Evolutionary conservation across 129 eudicot genomes (phyloP).

Genomic region (Logfia minima): DNA sequence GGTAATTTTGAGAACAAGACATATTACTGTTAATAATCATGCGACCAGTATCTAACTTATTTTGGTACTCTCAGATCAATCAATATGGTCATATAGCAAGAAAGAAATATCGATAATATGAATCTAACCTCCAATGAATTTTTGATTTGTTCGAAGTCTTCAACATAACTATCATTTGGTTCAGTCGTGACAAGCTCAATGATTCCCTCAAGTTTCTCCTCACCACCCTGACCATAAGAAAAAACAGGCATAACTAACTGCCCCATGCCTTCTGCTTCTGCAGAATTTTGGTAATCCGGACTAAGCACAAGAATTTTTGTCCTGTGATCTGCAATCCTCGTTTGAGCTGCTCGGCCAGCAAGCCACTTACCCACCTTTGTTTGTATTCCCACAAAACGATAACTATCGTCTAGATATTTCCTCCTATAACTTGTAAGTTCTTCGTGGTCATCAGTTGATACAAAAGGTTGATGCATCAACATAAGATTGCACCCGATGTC

Average conservation of each 20-base stretch:
- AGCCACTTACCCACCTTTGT: constrained; percentile 7
- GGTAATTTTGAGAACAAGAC: not conserved
- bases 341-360: constrained; percentile 16
- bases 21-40: too few relatives aligned
- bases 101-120: too few relatives aligned
- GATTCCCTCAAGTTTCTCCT: constrained; percentile 1
- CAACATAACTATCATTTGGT: constrained; percentile 4
- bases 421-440: not conserved
- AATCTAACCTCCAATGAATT: not conserved
- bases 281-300: not conserved
- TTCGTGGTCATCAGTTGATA: not conserved
- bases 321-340: constrained; percentile 4
- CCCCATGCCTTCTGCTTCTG: not conserved
- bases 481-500: not conserved
- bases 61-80: not conserved
- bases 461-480: not conserved
- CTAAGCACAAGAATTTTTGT: not conserved
- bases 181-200: constrained; percentile 3
- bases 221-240: not conserved
- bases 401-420: not conserved
- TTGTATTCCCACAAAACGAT: not conserved
- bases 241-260: constrained; percentile 12
- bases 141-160: not conserved
- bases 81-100: not conserved
- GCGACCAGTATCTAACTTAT: not conserved